phyloP scores from a whole-genome alignment of 345 rosid species.

The Brassica cretica region DNA sequence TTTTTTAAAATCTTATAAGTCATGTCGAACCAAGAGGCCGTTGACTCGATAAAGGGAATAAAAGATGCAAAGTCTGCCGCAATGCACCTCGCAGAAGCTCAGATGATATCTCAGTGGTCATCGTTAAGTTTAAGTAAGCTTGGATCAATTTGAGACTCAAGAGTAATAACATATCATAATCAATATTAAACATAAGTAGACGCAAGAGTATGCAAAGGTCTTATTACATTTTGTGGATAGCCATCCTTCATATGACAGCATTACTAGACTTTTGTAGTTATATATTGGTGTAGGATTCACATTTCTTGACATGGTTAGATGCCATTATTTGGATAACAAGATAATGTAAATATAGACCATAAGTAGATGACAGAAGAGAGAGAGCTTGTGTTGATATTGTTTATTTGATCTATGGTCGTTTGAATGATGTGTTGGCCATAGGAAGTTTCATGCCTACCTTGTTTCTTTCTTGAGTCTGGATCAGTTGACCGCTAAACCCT shows the following conservation, averaged over 20 bases:
- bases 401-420: constrained; percentile 48
- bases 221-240: background rate
- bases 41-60: constrained; percentile 56
- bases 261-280: background rate
- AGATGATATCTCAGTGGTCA: constrained; percentile 81
- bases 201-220: background rate
- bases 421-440: constrained; percentile 34
- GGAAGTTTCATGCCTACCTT: constrained; percentile 28
- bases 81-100: background rate
- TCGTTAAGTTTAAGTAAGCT: constrained; percentile 61
- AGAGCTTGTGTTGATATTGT: constrained; percentile 55
- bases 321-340: constrained; percentile 23
- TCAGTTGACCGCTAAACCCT: constrained; percentile 36
- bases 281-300: background rate
- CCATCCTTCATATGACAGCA: background rate
- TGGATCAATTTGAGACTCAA: background rate
- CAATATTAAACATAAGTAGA: background rate
- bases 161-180: background rate
- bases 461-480: constrained; percentile 38
- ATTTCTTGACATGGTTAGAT: constrained; percentile 18
- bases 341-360: constrained; percentile 17
- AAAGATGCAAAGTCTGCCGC: too few species aligned
- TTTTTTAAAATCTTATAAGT: constrained; percentile 45
- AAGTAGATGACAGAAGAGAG: constrained; percentile 83
- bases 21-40: constrained; percentile 81